A percentile compares a stretch with the other conserved stretches of the same genome.
These are phyloP conservation scores for Daedaleopsis sinensis DNA, from an alignment of 768 basidiomycete genomes.

Conservation along the genomic window DNA sequence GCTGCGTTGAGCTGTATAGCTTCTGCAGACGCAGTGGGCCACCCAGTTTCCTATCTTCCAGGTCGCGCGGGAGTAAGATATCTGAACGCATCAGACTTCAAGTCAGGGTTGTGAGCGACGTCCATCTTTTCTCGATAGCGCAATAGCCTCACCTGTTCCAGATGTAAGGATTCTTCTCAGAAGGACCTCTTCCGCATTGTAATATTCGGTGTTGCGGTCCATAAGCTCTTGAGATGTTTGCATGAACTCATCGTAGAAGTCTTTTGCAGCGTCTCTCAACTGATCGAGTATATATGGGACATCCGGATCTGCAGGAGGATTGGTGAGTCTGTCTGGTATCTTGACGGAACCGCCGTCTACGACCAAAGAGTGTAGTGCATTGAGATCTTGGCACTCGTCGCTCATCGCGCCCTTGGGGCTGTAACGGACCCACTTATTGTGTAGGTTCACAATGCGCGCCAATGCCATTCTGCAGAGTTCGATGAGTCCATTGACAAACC, in stretches of 20 bases:
- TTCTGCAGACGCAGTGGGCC: slow-evolving; percentile 60
- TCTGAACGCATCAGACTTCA: slow-evolving; percentile 59
- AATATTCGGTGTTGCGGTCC: slow-evolving; percentile 25
- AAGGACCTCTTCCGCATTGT: slow-evolving; percentile 47
- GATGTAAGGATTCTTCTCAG: slow-evolving; percentile 46
- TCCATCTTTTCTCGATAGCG: neutral
- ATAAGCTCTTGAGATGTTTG: slow-evolving; percentile 24
- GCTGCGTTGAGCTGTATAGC: slow-evolving; percentile 57
- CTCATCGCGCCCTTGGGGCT: slow-evolving; percentile 61
- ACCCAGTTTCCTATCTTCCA: slow-evolving; percentile 53
- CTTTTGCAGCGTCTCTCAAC: slow-evolving; percentile 47
- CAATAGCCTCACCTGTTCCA: slow-evolving; percentile 51
- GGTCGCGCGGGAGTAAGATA: slow-evolving; percentile 52
- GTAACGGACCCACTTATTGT: slow-evolving; percentile 60
- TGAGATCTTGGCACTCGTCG: slow-evolving; percentile 70
- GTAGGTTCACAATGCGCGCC: slow-evolving; percentile 57
- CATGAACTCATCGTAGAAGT: slow-evolving; percentile 49
- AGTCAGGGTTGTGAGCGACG: too few relatives aligned
- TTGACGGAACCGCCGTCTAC: slow-evolving; percentile 67
- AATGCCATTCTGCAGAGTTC: slow-evolving; percentile 50
- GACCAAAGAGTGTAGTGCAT: slow-evolving; percentile 69
- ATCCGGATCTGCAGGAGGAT: slow-evolving; percentile 48
- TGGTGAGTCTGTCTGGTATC: slow-evolving; percentile 55
- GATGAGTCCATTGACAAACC: neutral
- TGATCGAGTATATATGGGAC: slow-evolving; percentile 56